Evolutionary conservation across 176 grass and related monocot genomes (phyloP).

Genomic region (Alloteropsis semialata): DNA sequence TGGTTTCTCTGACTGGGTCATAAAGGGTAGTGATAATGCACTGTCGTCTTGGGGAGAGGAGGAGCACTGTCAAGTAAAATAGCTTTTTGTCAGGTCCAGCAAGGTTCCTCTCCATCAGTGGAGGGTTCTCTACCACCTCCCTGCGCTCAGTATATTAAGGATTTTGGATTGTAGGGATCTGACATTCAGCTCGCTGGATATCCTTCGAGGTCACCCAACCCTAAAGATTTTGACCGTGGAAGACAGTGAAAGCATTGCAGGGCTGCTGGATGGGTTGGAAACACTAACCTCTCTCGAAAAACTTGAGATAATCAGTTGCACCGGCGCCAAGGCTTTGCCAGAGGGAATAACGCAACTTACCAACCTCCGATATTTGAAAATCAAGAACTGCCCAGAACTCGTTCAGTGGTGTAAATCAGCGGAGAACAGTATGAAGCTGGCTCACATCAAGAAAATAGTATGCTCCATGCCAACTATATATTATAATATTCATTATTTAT

Average conservation of each 20-base stretch:
- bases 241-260: neutral
- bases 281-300: neutral
- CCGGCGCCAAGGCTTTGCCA: neutral
- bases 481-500: neutral
- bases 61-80: neutral
- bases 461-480: neutral
- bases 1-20: neutral
- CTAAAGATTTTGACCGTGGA: neutral
- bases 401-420: neutral
- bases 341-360: neutral
- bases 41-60: neutral
- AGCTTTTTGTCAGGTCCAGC: neutral
- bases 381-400: neutral
- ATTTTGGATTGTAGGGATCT: neutral
- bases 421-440: neutral
- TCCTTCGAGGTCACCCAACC: neutral
- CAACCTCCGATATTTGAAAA: neutral
- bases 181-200: neutral
- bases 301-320: neutral
- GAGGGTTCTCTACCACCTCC: neutral
- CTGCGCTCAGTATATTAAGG: neutral
- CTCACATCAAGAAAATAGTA: neutral
- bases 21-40: neutral
- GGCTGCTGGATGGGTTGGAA: neutral
- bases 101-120: neutral